Base-by-base conservation (phyloP, 148 eudicot genomes). In the Rhododendron mucronatum region DNA sequence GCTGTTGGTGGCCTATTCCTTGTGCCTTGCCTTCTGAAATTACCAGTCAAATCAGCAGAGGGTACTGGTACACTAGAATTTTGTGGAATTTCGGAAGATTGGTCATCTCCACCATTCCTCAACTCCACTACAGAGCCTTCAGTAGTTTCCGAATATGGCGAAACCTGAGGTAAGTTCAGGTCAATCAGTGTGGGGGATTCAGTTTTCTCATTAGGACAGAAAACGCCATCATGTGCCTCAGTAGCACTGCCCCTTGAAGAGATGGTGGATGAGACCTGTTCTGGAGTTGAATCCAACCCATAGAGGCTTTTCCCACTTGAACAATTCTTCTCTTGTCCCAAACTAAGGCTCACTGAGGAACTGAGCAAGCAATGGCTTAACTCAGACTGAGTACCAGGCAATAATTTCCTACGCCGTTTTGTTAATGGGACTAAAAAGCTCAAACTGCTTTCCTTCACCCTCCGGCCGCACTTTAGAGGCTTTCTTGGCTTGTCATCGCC, bases 1-100 rank as follows among this genome's bases (percentile, higher is more conserved):
- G 87, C 50, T 0, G 93, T 90, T 55, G 88, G 92, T 5, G 89
- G 90, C 69, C 91, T 84, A 81, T 82, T 85, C 83, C 93, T 88
- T 18, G 89, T 90, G 86, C 93, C 84, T 37, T 88, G 93, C 87
- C 93, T 88, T 61, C 87, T 81, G n/a, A 79, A 48, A 37, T 83
- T 89, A 55, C 35, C 33, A 45, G 30, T 18, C 48, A 18, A 79
- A 7, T 12, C 84, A 45, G 59, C 63, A 41, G 84, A 51, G 59
- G 84, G n/a, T 57, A 82, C 50, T 3, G 61, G 73, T 5, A 48
- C 74, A 8, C 50, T 21, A 9, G 18, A 26, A 45, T 82, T 63
- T 51, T 82, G 86, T 13, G 71, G 13, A 73, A 39, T 33, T 50
- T 5, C 37, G 13, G 71, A 65, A 65, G 30, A 8, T 26, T 65